phyloP scores from a whole-genome alignment of 2,329 filamentous ascomycete species.

The Bipolaris bicolor region DNA sequence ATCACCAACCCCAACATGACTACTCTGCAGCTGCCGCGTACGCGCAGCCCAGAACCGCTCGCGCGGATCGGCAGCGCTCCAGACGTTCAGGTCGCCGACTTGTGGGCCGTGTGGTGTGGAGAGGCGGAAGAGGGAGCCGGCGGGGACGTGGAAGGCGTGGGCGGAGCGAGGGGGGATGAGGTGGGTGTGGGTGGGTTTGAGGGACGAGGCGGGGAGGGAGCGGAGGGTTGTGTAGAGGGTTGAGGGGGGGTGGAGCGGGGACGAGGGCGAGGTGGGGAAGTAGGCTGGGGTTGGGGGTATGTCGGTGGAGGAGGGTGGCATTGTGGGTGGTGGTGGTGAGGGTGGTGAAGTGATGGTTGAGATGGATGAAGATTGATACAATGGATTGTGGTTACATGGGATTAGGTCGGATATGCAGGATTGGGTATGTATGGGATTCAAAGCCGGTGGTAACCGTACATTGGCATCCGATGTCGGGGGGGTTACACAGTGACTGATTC shows the following conservation, averaged over 20 bases:
- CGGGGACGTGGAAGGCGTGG: conserved; percentile 72
- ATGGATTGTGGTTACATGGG: background rate
- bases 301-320: background rate
- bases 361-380: background rate
- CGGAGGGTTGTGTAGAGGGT: conserved; percentile 38
- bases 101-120: conserved; percentile 79
- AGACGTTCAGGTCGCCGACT: conserved; percentile 81
- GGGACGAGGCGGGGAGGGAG: conserved; percentile 12
- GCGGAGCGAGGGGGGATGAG: conserved; percentile 76
- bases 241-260: conserved; percentile 42
- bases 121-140: conserved; percentile 72
- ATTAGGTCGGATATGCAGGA: conserved; percentile 1
- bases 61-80: conserved; percentile 76
- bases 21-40: conserved; percentile 78
- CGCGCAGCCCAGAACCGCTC: conserved; percentile 83
- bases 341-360: background rate
- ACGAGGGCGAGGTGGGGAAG: conserved; percentile 40
- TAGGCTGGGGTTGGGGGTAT: conserved; percentile 42
- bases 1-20: conserved; percentile 74
- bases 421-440: background rate
- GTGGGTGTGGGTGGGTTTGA: conserved; percentile 24
- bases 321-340: background rate
- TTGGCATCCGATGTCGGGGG: conserved; percentile 10
- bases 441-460: conserved; percentile 16
- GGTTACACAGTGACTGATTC: too few species aligned